Percentiles rank a stretch among this genome's conserved stretches.
Evolutionary conservation across 441 rosid genomes (phyloP).

Genomic region (Capsella rubella): DNA sequence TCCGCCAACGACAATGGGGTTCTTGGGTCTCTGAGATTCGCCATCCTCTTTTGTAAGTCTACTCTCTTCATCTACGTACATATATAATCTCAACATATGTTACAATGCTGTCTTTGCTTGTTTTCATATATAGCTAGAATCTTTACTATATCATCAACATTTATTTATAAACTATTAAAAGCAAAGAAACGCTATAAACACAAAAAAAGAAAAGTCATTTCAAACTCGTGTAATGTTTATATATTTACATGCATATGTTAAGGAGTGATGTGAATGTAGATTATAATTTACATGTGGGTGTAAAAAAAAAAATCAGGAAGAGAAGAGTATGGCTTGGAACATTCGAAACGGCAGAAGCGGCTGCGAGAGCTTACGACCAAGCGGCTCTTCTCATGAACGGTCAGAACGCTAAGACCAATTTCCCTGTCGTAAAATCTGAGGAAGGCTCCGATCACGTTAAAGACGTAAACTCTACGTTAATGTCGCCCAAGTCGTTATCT

Average conservation of each 20-base stretch:
- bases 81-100: neutral
- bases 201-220: neutral
- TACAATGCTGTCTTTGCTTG: neutral
- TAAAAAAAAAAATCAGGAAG: conserved; percentile 52
- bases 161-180: neutral
- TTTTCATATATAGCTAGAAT: conserved; percentile 12
- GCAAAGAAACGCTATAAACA: neutral
- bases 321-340: conserved; percentile 91
- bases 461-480: conserved; percentile 41
- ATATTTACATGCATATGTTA: neutral
- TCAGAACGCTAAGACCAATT: conserved; percentile 80
- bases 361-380: conserved; percentile 81
- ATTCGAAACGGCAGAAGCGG: conserved; percentile 82
- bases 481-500: conserved; percentile 54
- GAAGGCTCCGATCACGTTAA: conserved; percentile 16
- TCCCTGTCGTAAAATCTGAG: conserved; percentile 50
- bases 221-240: neutral
- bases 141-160: neutral
- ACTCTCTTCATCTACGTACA: neutral
- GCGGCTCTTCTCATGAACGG: conserved; percentile 81
- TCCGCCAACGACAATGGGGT: conserved; percentile 95
- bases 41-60: conserved; percentile 75
- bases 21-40: conserved; percentile 95
- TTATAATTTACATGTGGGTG: neutral
- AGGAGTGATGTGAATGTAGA: neutral